Base-by-base conservation (phyloP, 331 rosid genomes). In the Spiraea crenata region DNA sequence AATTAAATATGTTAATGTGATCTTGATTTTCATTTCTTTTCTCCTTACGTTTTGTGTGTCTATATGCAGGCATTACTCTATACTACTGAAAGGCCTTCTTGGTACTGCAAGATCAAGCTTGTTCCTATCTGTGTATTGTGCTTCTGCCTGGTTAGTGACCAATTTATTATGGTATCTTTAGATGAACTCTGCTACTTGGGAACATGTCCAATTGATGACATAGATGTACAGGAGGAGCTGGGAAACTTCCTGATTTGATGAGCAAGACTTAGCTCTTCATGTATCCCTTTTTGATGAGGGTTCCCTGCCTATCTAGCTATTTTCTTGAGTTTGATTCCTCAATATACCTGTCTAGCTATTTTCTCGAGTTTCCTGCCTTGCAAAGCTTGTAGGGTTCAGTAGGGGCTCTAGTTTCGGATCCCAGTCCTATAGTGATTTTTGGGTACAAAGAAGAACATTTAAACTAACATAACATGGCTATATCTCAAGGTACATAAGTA, bases 41-140 rank as follows among this genome's bases (percentile, higher is more conserved):
- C 13, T 66, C 19, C 37, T 34, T 47, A 41, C 63, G 67, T 38
- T 65, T 15, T 50, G 46, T 11, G 17, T 69, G 14, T 69, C 65
- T 64, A 45, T 51, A 49, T 82, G 89, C 92, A 95, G 99, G 82
- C 90, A 92, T 35, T 19, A 34, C 68, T 74, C 86, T 47, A 82
- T 95, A 79, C 75, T 91, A 52, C 85, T 84, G 44, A 95, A 90
- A 76, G 90, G 90, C 78, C 87, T 95, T 75, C 57, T 86, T 59
- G 99, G 96, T 78, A 95, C 99, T 41, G 93, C 96, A 47, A 85
- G 98, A 80, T 95, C 99, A 78, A 95, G 99, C 86, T 82, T 95
- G 81, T 95, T 95, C 80, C 88, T 95, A 42, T 91, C 99, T 11
- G 84, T 63, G 20, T 91, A 95, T 74, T 95, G 98, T 56, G 47